Evolutionary conservation across 805 yeast species (phyloP).

Genomic region (Candida loeiensis): DNA sequence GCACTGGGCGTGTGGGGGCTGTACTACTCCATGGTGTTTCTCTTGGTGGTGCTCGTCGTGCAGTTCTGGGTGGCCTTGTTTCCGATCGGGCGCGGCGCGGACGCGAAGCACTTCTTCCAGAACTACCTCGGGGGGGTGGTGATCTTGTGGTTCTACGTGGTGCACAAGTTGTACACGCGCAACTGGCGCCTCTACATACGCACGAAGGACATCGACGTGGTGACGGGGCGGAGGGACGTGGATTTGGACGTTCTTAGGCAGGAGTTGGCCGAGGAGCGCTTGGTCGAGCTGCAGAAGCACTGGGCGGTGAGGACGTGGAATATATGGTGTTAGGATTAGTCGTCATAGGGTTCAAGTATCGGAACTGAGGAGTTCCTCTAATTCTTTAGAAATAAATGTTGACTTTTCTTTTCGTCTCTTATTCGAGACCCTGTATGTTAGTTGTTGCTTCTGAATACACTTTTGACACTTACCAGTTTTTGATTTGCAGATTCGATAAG

Average conservation of each 20-base stretch:
- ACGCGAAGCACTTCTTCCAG: slow-evolving; percentile 22
- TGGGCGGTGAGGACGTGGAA: slow-evolving; percentile 15
- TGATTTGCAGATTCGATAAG: too few species aligned
- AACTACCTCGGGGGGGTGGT: slow-evolving; percentile 25
- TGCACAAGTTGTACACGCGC: slow-evolving; percentile 22
- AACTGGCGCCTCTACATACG: slow-evolving; percentile 19
- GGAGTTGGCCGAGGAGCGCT: slow-evolving; percentile 21
- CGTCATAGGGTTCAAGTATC: too few species aligned
- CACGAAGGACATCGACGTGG: slow-evolving; percentile 22
- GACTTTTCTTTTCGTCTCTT: too few species aligned
- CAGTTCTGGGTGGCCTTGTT: slow-evolving; percentile 28
- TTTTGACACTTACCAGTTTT: too few species aligned
- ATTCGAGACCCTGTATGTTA: too few species aligned
- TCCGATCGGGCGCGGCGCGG: slow-evolving; percentile 19
- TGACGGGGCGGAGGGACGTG: slow-evolving; percentile 23
- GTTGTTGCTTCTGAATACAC: too few species aligned
- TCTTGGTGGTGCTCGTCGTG: slow-evolving; percentile 20
- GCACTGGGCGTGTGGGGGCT: slow-evolving; percentile 25
- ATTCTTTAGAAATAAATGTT: too few species aligned
- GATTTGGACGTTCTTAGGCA: slow-evolving; percentile 20
- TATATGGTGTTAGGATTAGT: slow-evolving; percentile 7
- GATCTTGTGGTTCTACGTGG: slow-evolving; percentile 19
- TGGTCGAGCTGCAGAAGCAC: slow-evolving; percentile 13
- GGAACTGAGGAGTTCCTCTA: too few species aligned
- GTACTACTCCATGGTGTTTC: slow-evolving; percentile 21